These are phyloP conservation scores for Fusarium luffae DNA, from an alignment of 2,329 filamentous ascomycete species.

Conservation along the genomic window DNA sequence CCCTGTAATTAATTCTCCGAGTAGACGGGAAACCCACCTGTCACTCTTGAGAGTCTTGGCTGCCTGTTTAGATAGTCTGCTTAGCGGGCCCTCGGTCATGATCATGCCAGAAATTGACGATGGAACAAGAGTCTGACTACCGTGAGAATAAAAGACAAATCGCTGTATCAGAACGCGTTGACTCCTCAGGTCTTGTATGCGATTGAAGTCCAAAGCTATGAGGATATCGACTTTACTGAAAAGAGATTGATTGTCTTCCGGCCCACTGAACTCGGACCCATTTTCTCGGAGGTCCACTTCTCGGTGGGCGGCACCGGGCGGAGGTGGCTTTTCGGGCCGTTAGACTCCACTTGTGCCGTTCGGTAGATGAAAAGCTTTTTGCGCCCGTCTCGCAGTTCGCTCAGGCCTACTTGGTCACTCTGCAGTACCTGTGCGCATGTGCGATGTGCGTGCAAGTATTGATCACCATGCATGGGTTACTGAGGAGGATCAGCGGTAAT, in stretches of 20 bases:
- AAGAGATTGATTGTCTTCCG: neutral
- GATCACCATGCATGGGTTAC: too few relatives aligned
- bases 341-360: neutral
- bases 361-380: neutral
- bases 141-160: rapidly evolving
- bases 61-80: neutral
- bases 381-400: too few relatives aligned
- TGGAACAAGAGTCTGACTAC: neutral
- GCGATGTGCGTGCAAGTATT: too few relatives aligned
- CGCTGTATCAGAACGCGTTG: neutral
- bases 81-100: neutral
- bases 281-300: neutral
- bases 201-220: too few relatives aligned
- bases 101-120: neutral
- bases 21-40: neutral
- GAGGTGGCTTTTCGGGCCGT: conserved; percentile 1
- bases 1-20: neutral
- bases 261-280: neutral
- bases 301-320: neutral
- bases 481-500: too few relatives aligned
- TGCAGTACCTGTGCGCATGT: too few relatives aligned
- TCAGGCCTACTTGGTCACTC: too few relatives aligned
- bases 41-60: neutral
- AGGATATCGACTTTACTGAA: neutral
- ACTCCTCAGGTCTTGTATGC: neutral